These are phyloP conservation scores for Leishmania arabica DNA, from an alignment of 208 protist species.

Conservation along the genomic window DNA sequence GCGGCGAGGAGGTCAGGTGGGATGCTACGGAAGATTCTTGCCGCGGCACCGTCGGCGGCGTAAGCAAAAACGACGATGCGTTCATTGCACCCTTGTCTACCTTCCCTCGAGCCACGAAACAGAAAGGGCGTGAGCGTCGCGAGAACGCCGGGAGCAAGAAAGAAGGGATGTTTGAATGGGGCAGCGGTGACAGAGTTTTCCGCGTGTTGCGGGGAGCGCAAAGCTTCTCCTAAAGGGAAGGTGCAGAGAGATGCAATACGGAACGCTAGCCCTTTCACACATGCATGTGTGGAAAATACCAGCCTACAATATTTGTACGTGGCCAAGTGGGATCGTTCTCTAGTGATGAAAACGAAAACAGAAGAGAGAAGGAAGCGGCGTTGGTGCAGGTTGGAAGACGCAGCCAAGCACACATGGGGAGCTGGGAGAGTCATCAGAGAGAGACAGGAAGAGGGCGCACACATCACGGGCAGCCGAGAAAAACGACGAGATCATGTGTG, in stretches of 20 bases:
- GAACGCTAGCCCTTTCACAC: background rate
- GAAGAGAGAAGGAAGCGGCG: background rate
- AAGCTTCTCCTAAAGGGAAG: background rate
- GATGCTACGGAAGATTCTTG: background rate
- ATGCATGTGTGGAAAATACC: background rate
- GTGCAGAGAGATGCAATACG: background rate
- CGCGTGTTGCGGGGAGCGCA: background rate
- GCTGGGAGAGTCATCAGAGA: background rate
- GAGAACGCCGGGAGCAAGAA: background rate
- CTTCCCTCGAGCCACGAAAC: background rate
- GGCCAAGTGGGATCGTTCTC: background rate
- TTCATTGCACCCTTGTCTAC: background rate
- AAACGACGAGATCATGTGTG: background rate
- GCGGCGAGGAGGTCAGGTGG: constrained; percentile 2
- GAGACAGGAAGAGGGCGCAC: background rate
- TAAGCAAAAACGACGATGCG: constrained; percentile 1
- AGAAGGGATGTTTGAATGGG: background rate
- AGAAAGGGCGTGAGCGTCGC: background rate
- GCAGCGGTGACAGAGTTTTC: background rate
- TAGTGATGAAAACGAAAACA: background rate
- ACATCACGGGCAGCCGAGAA: background rate
- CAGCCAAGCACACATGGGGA: background rate
- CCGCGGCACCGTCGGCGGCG: background rate
- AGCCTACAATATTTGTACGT: background rate
- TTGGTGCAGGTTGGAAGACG: background rate